A percentile compares a stretch with the other conserved stretches of the same genome.
Conservation (phyloP, 352 stramenopile genomes). For the Lagenidium giganteum region DNA sequence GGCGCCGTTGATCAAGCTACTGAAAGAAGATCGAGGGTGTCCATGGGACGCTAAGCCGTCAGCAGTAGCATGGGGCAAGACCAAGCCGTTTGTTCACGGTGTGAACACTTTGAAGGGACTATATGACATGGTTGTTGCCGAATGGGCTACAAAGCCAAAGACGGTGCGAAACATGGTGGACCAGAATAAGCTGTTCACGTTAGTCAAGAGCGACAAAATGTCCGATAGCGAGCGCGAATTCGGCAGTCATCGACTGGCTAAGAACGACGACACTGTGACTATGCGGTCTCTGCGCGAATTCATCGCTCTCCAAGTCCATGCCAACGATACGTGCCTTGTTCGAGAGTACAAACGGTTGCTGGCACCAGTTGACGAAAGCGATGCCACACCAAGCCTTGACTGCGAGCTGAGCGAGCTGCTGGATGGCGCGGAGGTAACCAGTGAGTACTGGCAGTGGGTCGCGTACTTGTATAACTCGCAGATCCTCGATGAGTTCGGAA, state of each 20-base stretch:
- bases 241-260: no score
- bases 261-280: neutral
- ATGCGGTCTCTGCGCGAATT: neutral
- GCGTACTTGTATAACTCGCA: constrained; percentile 32
- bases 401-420: neutral
- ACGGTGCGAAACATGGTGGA: constrained; percentile 6
- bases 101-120: no score
- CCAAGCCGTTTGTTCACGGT: no score
- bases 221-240: no score
- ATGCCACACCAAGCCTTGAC: neutral
- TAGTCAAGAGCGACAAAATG: no score
- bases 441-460: constrained; percentile 32
- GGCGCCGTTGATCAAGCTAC: constrained; percentile 17
- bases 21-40: no score
- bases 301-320: neutral
- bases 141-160: neutral
- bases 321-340: neutral
- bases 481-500: constrained; percentile 30
- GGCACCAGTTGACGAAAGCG: neutral
- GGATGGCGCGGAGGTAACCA: neutral
- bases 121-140: neutral
- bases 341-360: constrained; percentile 1
- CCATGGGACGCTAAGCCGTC: no score
- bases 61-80: no score
- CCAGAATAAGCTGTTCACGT: no score